Conservation (phyloP, 228 moss, liverwort and hornwort genomes). For the Sphagnum fallax region DNA sequence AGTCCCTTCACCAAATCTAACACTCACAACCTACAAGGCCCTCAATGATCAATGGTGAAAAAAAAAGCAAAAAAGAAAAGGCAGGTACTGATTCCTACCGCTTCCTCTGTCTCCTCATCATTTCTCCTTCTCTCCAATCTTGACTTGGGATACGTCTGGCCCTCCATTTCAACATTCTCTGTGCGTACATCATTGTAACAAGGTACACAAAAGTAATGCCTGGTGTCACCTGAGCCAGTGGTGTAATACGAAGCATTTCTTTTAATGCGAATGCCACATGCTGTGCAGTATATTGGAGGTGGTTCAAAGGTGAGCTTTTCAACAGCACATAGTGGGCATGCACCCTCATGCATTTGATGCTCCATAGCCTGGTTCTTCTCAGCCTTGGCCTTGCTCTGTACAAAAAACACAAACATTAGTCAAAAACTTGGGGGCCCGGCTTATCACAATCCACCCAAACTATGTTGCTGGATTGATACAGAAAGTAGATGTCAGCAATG, state of each 20-base stretch:
- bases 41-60: background rate
- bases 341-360: slow-evolving; percentile 97
- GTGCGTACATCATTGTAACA: slow-evolving; percentile 95
- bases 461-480: no score
- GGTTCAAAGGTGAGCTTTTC: slow-evolving; percentile 99
- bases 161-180: slow-evolving; percentile 96
- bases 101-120: slow-evolving; percentile 98
- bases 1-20: no score
- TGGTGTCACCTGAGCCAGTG: slow-evolving; percentile 83
- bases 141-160: slow-evolving; percentile 60
- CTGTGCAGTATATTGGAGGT: slow-evolving; percentile 97
- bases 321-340: slow-evolving; percentile 94
- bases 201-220: slow-evolving; percentile 91
- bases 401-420: slow-evolving; percentile 2
- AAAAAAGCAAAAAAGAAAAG: background rate
- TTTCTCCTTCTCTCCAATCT: slow-evolving; percentile 90
- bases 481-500: no score
- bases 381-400: slow-evolving; percentile 96
- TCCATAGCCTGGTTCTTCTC: slow-evolving; percentile 99
- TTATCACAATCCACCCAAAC: no score
- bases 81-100: slow-evolving; percentile 38
- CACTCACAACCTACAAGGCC: no score
- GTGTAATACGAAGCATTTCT: slow-evolving; percentile 88
- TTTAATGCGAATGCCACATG: slow-evolving; percentile 93
- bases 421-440: no score